These are phyloP conservation scores for Penicillium palitans DNA, from an alignment of 2,329 filamentous ascomycete genomes.

Conservation along the genomic window DNA sequence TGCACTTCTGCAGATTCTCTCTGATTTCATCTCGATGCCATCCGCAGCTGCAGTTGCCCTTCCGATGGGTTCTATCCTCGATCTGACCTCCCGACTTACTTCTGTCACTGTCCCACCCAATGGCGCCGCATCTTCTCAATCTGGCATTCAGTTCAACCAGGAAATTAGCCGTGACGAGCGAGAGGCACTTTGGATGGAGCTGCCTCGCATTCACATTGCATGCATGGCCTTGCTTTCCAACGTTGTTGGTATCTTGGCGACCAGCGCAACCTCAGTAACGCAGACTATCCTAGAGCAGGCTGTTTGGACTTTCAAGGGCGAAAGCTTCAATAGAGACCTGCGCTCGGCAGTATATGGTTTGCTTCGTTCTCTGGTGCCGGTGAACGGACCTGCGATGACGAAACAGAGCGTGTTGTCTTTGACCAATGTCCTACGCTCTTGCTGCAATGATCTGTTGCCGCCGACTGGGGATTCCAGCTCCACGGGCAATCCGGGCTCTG, in stretches of 20 bases:
- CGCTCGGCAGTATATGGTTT: slow-evolving; percentile 63
- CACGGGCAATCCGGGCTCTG: slow-evolving; percentile 34
- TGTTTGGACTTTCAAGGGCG: slow-evolving; percentile 65
- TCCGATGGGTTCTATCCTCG: slow-evolving; percentile 66
- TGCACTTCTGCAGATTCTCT: slow-evolving; percentile 65
- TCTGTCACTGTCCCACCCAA: slow-evolving; percentile 59
- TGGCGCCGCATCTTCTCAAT: slow-evolving; percentile 41
- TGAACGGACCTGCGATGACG: slow-evolving; percentile 65
- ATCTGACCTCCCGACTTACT: slow-evolving; percentile 69
- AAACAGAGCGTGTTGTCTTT: slow-evolving; percentile 67
- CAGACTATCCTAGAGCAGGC: slow-evolving; percentile 70
- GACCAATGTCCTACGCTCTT: slow-evolving; percentile 61
- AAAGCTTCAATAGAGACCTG: slow-evolving; percentile 53
- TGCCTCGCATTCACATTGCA: slow-evolving; percentile 73
- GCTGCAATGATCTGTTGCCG: slow-evolving; percentile 72
- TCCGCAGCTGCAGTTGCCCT: slow-evolving; percentile 67
- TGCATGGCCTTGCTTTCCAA: slow-evolving; percentile 63
- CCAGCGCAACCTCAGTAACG: slow-evolving; percentile 59
- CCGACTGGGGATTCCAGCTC: slow-evolving; percentile 40
- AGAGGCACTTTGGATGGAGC: slow-evolving; percentile 70
- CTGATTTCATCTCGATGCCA: slow-evolving; percentile 61
- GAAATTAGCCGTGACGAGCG: slow-evolving; percentile 78
- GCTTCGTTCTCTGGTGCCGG: slow-evolving; percentile 57
- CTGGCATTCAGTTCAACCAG: slow-evolving; percentile 63
- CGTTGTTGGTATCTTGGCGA: slow-evolving; percentile 60